Conservation (phyloP, 768 basidiomycete species). For the Pleurotus giganteus region DNA sequence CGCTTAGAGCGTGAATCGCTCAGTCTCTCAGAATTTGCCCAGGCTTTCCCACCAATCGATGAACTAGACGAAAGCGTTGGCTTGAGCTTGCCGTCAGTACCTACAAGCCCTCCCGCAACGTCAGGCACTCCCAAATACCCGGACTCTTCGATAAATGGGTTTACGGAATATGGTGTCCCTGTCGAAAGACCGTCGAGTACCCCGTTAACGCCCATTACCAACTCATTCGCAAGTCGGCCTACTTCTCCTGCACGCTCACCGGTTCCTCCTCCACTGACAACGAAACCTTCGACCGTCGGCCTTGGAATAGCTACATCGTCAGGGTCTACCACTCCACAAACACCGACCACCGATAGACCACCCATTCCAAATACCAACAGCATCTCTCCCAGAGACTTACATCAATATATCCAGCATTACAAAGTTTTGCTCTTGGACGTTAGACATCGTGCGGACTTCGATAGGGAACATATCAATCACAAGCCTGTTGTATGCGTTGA, state of each 20-base stretch:
- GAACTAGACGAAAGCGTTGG: slow-evolving; percentile 61
- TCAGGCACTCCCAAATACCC: slow-evolving; percentile 25
- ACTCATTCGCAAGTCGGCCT: slow-evolving; percentile 60
- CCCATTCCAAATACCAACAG: slow-evolving; percentile 58
- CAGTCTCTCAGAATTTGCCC: slow-evolving; percentile 54
- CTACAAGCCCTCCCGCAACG: slow-evolving; percentile 29
- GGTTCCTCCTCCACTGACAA: slow-evolving; percentile 39
- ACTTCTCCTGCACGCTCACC: slow-evolving; percentile 48
- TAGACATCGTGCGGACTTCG: slow-evolving; percentile 74
- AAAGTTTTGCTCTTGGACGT: slow-evolving; percentile 81
- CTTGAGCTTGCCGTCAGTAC: slow-evolving; percentile 48
- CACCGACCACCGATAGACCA: slow-evolving; percentile 39
- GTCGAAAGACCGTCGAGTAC: slow-evolving; percentile 59
- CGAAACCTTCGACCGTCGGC: slow-evolving; percentile 17
- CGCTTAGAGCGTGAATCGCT: slow-evolving; percentile 26
- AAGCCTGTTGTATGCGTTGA: slow-evolving; percentile 81
- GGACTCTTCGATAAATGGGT: not conserved
- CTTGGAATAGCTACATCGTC: not conserved
- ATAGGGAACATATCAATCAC: slow-evolving; percentile 66
- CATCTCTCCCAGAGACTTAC: slow-evolving; percentile 57
- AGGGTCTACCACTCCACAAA: slow-evolving; percentile 30
- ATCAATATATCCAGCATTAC: slow-evolving; percentile 47
- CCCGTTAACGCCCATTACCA: slow-evolving; percentile 47
- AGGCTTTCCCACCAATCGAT: slow-evolving; percentile 75
- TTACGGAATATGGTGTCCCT: slow-evolving; percentile 14